Evolutionary conservation across 2,329 filamentous ascomycete species (phyloP), one percentile per base, ranked within the genome.

Genomic region (Fusarium algeriense): DNA sequence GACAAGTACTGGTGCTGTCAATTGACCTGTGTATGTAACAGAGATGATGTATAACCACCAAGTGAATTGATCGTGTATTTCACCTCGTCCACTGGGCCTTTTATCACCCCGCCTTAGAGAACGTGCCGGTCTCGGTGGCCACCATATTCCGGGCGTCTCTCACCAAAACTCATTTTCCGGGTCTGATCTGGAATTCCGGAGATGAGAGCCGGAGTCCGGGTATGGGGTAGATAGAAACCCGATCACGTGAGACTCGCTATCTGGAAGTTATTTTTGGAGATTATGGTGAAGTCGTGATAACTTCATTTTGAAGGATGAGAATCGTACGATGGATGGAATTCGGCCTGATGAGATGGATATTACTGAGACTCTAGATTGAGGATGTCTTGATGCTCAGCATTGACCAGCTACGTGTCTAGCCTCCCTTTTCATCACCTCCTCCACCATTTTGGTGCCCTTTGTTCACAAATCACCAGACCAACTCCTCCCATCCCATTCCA

Each of bases 31-130:
- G 20, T n/a, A 13, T 15, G 44, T 56, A 50, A 28, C 4, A 45
- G 41, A 35, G 32, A 30, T 43, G 44, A 49, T 35, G 40, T 19
- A 48, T 28, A 40, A 50, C 53, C 38, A 54, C 43, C 54, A 56
- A 64, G 13, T 30, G 43, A 66, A 56, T 64, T 28, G 35, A 44
- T 37, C 17, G 34, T 37, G 30, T 56, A 66, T 57, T 65, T 69
- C 30, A 44, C 12, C 50, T 45, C 38, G 69, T 52, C 65, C n/a
- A 32, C 44, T 55, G 46, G 55, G 60, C 55, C 60, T 72, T 71
- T 71, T 70, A 70, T 70, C 40, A 71, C 68, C 64, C 63, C 68
- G 53, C 68, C 50, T 52, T 53, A 55, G 54, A 70, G 53, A 71
- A 38, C 19, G 28, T 50, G 64, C 68, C 68, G 68, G 68, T 70